Percentiles rank a stretch among this genome's conserved stretches.
These are phyloP conservation scores for Suhomyces sp. DNA, from an alignment of 805 yeast genomes.

Conservation along the genomic window DNA sequence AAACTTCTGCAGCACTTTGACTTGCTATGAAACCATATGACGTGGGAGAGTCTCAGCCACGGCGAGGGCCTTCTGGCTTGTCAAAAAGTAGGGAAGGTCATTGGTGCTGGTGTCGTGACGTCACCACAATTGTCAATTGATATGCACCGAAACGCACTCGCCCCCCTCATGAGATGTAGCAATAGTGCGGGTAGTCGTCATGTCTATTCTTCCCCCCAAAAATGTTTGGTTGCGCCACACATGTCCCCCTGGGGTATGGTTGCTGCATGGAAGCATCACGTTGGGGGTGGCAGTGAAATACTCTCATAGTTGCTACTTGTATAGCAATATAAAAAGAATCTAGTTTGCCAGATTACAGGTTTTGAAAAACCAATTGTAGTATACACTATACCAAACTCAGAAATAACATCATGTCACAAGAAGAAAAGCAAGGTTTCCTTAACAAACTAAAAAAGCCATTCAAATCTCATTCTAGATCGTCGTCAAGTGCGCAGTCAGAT, in stretches of 20 bases:
- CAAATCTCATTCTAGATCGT: conserved; percentile 11
- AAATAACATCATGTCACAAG: conserved; percentile 5
- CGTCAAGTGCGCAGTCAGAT: conserved; percentile 1
- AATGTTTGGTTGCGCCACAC: neutral
- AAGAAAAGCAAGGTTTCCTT: conserved; percentile 18
- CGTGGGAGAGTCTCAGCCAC: neutral
- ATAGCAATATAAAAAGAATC: neutral
- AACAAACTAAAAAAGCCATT: conserved; percentile 24
- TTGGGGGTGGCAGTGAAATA: neutral
- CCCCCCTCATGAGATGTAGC: neutral
- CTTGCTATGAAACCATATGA: neutral
- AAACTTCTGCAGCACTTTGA: neutral
- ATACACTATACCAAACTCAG: neutral
- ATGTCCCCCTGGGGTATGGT: neutral
- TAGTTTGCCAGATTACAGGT: neutral
- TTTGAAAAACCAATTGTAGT: neutral
- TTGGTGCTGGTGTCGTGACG: neutral
- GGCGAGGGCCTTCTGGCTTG: neutral
- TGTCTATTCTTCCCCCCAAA: neutral
- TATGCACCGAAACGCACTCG: neutral
- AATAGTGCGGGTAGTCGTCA: neutral
- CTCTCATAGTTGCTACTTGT: conserved; percentile 2
- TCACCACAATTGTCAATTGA: neutral
- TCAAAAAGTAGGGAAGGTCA: neutral
- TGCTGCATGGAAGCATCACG: conserved; percentile 4